phyloP scores from a whole-genome alignment of 140 eudicot genomes.

The Bidens hawaiensis region DNA sequence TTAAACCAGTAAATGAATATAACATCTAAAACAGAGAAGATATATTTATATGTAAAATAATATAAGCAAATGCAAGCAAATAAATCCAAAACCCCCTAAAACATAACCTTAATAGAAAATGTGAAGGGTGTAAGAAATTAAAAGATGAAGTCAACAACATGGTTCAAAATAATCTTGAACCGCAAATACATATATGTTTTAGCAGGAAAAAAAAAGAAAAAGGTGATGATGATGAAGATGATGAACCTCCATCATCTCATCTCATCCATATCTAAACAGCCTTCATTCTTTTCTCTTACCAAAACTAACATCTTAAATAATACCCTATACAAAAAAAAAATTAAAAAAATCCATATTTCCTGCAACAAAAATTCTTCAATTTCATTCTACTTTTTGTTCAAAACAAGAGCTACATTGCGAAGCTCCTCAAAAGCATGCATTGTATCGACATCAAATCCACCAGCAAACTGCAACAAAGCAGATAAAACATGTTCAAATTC shows the following conservation, averaged over 20 bases:
- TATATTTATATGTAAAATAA: no score
- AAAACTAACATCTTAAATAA: constrained; percentile 7
- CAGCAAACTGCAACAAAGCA: constrained; percentile 72
- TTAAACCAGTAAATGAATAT: no score
- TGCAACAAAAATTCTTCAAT: constrained; percentile 12
- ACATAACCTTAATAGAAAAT: background rate
- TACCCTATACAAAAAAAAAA: constrained; percentile 26
- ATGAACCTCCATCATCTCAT: constrained; percentile 10
- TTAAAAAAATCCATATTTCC: constrained; percentile 1
- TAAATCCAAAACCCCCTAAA: background rate
- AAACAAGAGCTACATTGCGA: constrained; percentile 67
- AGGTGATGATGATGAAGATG: background rate
- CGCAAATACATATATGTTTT: constrained; percentile 22
- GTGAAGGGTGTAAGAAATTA: background rate
- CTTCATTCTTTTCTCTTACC: constrained; percentile 16
- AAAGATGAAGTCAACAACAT: constrained; percentile 4
- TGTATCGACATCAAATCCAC: constrained; percentile 96
- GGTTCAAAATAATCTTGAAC: constrained; percentile 38
- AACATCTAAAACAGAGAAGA: no score
- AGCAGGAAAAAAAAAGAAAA: background rate
- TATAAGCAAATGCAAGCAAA: background rate
- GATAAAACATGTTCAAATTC: background rate
- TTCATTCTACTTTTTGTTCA: constrained; percentile 52
- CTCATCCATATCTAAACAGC: constrained; percentile 1
- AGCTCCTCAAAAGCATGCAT: constrained; percentile 98